phyloP scores from a whole-genome alignment of 768 basidiomycete genomes.

The Filobasidium floriforme region DNA sequence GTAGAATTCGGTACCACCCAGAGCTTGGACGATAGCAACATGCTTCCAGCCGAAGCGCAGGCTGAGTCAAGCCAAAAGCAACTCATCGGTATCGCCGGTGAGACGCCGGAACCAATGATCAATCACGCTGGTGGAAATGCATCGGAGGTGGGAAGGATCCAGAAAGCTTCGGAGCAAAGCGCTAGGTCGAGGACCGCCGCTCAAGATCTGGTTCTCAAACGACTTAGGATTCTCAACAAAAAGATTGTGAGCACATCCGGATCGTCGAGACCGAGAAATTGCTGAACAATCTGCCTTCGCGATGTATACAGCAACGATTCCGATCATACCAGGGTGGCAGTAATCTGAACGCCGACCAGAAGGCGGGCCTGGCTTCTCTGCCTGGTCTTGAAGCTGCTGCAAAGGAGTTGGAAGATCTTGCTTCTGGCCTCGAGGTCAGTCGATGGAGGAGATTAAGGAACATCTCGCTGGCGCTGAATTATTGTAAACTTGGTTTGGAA shows the following conservation, averaged over 20 bases:
- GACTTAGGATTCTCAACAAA: conserved; percentile 67
- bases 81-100: no score
- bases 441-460: not conserved
- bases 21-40: no score
- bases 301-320: conserved; percentile 58
- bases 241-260: conserved; percentile 60
- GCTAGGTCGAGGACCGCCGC: conserved; percentile 50
- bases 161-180: not conserved
- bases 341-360: conserved; percentile 83
- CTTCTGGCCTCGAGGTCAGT: conserved; percentile 72
- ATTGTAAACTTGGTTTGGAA: not conserved
- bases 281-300: conserved; percentile 18
- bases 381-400: conserved; percentile 67
- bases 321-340: conserved; percentile 62
- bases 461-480: not conserved
- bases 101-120: no score
- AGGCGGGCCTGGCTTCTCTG: conserved; percentile 61
- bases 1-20: no score
- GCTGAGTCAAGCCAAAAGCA: no score
- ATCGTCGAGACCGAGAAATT: not conserved
- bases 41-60: no score
- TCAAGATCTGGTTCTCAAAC: conserved; percentile 70
- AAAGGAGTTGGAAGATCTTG: conserved; percentile 75
- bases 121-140: no score
- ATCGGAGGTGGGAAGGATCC: no score